phyloP scores from a whole-genome alignment of 2,329 filamentous ascomycete genomes.

The Colletotrichum sp. region DNA sequence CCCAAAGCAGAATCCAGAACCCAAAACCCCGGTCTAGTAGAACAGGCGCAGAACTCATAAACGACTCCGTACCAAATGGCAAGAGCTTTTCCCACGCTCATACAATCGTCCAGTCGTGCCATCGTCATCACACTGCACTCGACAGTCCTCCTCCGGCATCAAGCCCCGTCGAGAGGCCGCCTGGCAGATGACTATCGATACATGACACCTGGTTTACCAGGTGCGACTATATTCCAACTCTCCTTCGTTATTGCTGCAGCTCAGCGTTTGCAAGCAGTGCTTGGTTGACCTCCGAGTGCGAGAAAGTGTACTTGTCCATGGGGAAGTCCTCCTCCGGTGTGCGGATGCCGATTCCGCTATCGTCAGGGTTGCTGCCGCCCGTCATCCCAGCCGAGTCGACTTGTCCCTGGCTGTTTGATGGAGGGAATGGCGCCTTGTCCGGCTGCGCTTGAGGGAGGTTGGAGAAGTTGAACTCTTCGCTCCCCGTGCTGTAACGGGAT shows the following conservation, averaged over 20 bases:
- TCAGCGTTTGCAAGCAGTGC: conserved; percentile 35
- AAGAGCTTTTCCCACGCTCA: conserved; percentile 14
- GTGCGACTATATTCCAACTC: not conserved
- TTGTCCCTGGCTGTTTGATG: conserved; percentile 47
- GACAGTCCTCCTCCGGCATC: conserved; percentile 18
- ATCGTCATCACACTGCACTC: conserved; percentile 20
- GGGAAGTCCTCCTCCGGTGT: conserved; percentile 70
- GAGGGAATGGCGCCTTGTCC: conserved; percentile 54
- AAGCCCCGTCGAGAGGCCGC: not conserved
- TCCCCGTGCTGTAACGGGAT: conserved; percentile 48
- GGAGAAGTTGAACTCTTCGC: conserved; percentile 50
- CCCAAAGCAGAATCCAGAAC: not conserved
- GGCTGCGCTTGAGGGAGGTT: conserved; percentile 54
- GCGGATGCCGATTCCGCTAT: conserved; percentile 76
- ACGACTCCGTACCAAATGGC: not conserved
- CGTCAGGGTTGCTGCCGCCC: conserved; percentile 53
- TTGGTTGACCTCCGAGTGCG: conserved; percentile 37
- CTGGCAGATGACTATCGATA: conserved; percentile 16
- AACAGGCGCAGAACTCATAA: conserved; percentile 3
- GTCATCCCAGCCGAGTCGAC: conserved; percentile 47
- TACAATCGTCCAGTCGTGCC: conserved; percentile 25
- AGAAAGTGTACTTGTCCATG: conserved; percentile 62
- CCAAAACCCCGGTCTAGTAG: conserved; percentile 15
- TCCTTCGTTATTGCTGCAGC: conserved; percentile 24
- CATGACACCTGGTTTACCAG: conserved; percentile 14